These are phyloP conservation scores for Globisporangium okanoganense DNA, from an alignment of 352 stramenopile genomes.

Conservation along the genomic window DNA sequence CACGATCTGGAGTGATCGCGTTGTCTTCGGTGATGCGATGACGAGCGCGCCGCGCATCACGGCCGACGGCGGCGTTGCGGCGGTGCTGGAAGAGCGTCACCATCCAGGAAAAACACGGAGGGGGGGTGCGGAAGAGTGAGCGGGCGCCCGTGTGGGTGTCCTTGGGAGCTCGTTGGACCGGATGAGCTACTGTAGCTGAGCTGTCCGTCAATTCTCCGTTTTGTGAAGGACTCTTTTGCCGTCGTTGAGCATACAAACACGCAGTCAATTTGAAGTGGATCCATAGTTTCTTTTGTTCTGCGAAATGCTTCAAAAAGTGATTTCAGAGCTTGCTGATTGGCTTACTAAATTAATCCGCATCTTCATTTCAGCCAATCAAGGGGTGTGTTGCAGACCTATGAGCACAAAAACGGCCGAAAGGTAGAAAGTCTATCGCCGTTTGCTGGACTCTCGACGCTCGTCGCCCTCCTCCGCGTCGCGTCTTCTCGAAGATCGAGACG, in stretches of 20 bases:
- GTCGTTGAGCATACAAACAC: too few relatives aligned
- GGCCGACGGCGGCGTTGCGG: not conserved
- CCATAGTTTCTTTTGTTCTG: not conserved
- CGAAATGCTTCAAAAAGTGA: not conserved
- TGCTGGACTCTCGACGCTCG: conserved; percentile 4
- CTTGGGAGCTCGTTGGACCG: not conserved
- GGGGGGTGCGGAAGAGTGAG: not conserved
- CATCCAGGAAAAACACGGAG: not conserved
- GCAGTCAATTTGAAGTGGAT: too few relatives aligned
- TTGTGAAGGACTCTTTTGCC: too few relatives aligned
- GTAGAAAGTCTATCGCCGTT: not conserved
- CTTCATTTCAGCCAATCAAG: not conserved
- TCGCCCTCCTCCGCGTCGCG: conserved; percentile 1
- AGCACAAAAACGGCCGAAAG: not conserved
- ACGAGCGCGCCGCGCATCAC: not conserved
- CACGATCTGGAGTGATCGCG: not conserved
- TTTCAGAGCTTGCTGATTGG: not conserved
- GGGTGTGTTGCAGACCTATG: not conserved
- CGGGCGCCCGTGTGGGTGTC: not conserved
- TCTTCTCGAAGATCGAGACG: conserved; percentile 15
- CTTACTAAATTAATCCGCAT: not conserved
- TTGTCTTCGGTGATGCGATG: not conserved
- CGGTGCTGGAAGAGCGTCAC: conserved; percentile 8
- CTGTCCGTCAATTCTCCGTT: too few relatives aligned
- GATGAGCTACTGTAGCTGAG: too few relatives aligned